These are phyloP conservation scores for Candida sithepensis DNA, from an alignment of 805 yeast genomes.

Conservation along the genomic window DNA sequence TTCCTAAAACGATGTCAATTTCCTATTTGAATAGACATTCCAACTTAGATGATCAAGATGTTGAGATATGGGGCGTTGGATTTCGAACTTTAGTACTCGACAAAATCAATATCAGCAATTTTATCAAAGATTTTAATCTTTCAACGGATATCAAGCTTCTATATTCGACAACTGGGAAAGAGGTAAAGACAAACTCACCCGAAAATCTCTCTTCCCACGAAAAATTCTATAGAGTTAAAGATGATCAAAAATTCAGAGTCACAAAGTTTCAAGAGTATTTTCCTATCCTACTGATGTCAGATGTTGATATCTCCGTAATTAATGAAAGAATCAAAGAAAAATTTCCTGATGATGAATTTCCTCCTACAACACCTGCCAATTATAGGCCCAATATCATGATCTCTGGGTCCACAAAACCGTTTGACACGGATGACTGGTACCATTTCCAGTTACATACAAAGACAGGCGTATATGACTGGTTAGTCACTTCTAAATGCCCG, in stretches of 20 bases:
- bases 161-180: slow-evolving; percentile 22
- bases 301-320: slow-evolving; percentile 19
- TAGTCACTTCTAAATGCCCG: slow-evolving; percentile 26
- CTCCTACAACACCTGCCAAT: slow-evolving; percentile 5
- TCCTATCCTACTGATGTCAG: slow-evolving; percentile 22
- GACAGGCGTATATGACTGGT: slow-evolving; percentile 16
- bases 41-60: slow-evolving; percentile 3
- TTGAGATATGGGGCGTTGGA: slow-evolving; percentile 24
- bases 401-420: slow-evolving; percentile 8
- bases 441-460: slow-evolving; percentile 11
- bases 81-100: slow-evolving; percentile 18
- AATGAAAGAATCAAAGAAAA: slow-evolving; percentile 6
- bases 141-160: slow-evolving; percentile 14
- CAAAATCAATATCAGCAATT: slow-evolving; percentile 9
- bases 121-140: slow-evolving; percentile 11
- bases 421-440: slow-evolving; percentile 25
- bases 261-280: slow-evolving; percentile 27
- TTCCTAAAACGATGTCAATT: slow-evolving; percentile 13
- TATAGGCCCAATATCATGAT: slow-evolving; percentile 26
- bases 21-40: slow-evolving; percentile 8
- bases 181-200: slow-evolving; percentile 24
- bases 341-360: slow-evolving; percentile 1
- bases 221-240: slow-evolving; percentile 4
- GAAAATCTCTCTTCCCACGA: slow-evolving; percentile 3
- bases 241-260: slow-evolving; percentile 12